Base-by-base conservation (phyloP, 305 asterid species). In the Striga hermonthica region DNA sequence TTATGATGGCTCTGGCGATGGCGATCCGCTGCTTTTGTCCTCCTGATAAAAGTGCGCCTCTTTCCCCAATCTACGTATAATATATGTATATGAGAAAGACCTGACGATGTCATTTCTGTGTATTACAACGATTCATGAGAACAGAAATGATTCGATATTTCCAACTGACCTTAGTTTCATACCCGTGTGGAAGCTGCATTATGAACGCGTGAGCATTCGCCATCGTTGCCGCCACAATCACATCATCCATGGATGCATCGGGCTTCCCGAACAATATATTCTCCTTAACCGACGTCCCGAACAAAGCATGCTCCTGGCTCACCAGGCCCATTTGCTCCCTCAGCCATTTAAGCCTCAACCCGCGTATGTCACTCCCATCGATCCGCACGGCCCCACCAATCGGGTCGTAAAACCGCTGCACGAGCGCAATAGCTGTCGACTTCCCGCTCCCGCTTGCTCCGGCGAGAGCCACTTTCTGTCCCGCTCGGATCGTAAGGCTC, bases 361-460 rank as follows among this genome's bases (percentile, higher is more conserved):
- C 67, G 60, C 50, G 77, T 53, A 88, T 88, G 37, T 91, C 94
- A 3, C 73, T 84, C 0, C 94, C 89, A 73, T 88, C 96, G 13
- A 91, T 48, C 9, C 86, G 64, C 10, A 91, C 77, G 3, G 48
- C 9, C 15, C 98, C 98, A 44, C 72, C 68, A 49, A 1, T 75
- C 0, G 86, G 81, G 63, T 91, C 96, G 55, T 91, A 91, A 57
- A 88, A 91, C 7, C 98, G 61, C 50, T 91, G 98, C 0, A 86
- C 76, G 56, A 91, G 53, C 0, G 98, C 81, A 39, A 91, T 83
- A 1, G 80, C 88, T 0, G 97, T 91, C 2, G 97, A 91, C 75
- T 91, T 91, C 11, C 97, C 97, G 49, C 96, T 86, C 0, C 97
- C 97, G 9, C 97, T 91, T 0, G 96, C 87, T 2, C 97, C 97